These are phyloP conservation scores for Geotrichum restrictum DNA, from an alignment of 1,139 yeast species.

Conservation along the genomic window DNA sequence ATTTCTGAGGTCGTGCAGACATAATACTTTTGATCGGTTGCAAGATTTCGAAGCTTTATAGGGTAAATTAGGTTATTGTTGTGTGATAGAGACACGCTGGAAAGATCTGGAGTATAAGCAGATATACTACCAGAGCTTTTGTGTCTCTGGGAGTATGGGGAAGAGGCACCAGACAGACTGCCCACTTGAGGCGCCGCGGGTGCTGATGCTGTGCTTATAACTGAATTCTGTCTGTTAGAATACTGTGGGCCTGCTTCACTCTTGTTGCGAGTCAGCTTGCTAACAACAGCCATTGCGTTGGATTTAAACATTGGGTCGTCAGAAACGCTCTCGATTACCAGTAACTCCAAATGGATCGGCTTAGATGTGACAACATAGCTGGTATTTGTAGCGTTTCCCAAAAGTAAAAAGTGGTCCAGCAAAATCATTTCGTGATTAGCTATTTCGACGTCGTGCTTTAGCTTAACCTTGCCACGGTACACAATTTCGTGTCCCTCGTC, in stretches of 20 bases:
- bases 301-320: constrained; percentile 38
- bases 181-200: not conserved
- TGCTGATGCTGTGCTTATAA: constrained; percentile 2
- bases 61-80: constrained; percentile 17
- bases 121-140: constrained; percentile 3
- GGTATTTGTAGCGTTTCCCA: constrained; percentile 38
- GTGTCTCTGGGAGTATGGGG: not conserved
- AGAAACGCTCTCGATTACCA: constrained; percentile 36
- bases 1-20: constrained; percentile 16
- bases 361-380: constrained; percentile 36
- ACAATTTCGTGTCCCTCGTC: constrained; percentile 16
- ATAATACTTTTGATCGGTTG: constrained; percentile 18
- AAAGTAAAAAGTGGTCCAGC: constrained; percentile 66
- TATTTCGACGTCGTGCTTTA: constrained; percentile 9
- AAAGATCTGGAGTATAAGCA: not conserved
- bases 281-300: constrained; percentile 12
- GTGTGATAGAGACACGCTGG: constrained; percentile 7
- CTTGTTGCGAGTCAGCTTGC: constrained; percentile 16
- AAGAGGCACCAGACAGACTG: not conserved
- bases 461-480: constrained; percentile 13
- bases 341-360: constrained; percentile 43
- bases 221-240: constrained; percentile 3
- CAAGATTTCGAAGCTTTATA: constrained; percentile 17
- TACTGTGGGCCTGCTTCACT: constrained; percentile 8
- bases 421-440: constrained; percentile 44